Conservation (phyloP, 2,329 filamentous ascomycete species). For the Pseudocercospora cruenta region DNA sequence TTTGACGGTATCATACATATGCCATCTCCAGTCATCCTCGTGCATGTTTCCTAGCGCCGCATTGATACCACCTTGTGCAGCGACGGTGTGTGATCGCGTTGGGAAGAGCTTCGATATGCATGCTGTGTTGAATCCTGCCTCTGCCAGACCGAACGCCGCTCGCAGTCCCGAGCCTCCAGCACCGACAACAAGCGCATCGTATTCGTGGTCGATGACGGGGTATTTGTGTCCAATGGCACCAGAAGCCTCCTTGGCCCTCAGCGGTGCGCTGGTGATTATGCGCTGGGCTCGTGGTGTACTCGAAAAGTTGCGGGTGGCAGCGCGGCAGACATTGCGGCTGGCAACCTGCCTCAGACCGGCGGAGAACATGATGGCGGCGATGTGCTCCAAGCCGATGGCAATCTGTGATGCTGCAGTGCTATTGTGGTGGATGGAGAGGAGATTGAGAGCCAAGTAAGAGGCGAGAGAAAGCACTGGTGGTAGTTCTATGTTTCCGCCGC, state of each 20-base stretch:
- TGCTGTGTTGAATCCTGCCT: conserved; percentile 87
- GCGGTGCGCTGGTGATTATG: conserved; percentile 77
- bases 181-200: conserved; percentile 93
- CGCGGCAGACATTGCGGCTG: conserved; percentile 33
- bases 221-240: conserved; percentile 88
- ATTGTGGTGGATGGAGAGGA: background rate
- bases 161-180: conserved; percentile 80
- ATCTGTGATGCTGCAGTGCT: background rate
- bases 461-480: background rate
- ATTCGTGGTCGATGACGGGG: conserved; percentile 97
- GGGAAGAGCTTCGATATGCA: conserved; percentile 87
- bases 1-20: conserved; percentile 99
- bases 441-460: background rate
- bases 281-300: conserved; percentile 80
- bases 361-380: conserved; percentile 40
- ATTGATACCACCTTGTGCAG: conserved; percentile 78
- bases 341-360: conserved; percentile 40
- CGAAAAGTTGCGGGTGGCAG: conserved; percentile 71
- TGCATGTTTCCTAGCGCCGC: conserved; percentile 94
- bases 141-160: conserved; percentile 76
- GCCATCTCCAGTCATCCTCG: conserved; percentile 98
- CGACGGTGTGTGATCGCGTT: conserved; percentile 82
- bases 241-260: conserved; percentile 91
- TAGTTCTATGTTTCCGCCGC: background rate
- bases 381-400: background rate